Conservation (phyloP, 371 early-diverging fungal genomes). For the Mortierella sp. region DNA sequence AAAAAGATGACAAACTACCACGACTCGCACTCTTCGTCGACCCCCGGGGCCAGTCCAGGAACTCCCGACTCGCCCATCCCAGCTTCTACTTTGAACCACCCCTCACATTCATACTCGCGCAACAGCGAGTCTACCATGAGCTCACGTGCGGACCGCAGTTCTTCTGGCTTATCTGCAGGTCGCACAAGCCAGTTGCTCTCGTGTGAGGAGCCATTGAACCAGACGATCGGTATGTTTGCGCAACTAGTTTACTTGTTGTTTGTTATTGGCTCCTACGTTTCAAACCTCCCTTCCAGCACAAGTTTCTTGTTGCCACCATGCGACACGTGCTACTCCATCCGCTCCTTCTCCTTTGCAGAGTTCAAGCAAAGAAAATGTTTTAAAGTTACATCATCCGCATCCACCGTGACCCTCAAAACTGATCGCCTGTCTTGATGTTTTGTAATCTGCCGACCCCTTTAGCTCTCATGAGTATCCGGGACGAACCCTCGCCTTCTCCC, state of each 20-base stretch:
- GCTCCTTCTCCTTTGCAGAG: neutral
- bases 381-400: neutral
- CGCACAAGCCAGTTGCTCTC: neutral
- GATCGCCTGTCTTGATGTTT: neutral
- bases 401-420: neutral
- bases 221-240: slow-evolving; percentile 7
- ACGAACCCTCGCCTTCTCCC: neutral
- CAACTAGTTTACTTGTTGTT: neutral
- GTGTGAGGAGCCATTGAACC: slow-evolving; percentile 8
- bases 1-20: neutral
- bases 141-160: neutral
- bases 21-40: neutral
- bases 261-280: neutral
- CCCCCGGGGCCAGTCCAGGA: neutral
- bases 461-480: slow-evolving; percentile 6
- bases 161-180: neutral
- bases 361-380: neutral
- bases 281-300: neutral
- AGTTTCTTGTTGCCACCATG: neutral
- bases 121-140: neutral
- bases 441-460: neutral
- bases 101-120: neutral
- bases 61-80: slow-evolving; percentile 8
- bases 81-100: neutral
- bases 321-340: neutral